Base-by-base conservation (phyloP, 2,329 filamentous ascomycete species). In the Aspergillus udagawae region DNA sequence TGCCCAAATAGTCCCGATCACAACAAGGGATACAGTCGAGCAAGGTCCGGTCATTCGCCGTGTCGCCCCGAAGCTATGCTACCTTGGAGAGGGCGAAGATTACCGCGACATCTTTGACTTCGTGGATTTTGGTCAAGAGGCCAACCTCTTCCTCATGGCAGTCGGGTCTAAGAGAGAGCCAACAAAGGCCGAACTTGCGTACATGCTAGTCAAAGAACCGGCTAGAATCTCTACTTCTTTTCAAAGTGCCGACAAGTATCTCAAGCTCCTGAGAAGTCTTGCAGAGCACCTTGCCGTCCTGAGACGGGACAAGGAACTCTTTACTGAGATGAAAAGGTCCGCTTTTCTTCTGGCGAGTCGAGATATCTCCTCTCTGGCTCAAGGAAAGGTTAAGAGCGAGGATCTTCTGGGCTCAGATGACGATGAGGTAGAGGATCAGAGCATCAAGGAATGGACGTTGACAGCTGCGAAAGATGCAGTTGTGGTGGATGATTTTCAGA, bases 51-150 rank as follows among this genome's bases (percentile, higher is more conserved):
- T 66, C 49, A 65, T 83, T 49, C 77, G 80, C 63, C 82, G 86
- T 64, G 80, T 92, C 48, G 81, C 84, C 17, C 93, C 94, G 4
- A 83, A 82, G 49, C 81, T 86, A 44, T 92, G 89, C 61, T 99
- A 96, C 71, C 80, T 99, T 2, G 94, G 94, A 8, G 80, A 83
- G 35, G 80, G 82, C 53, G 78, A 84, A 55, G 82, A 87, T 63
- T 99, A 95, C 67, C 89, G 86, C 10, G 90, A 96, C 32, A 95
- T 99, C 32, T 96, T 99, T 64, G 92, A 97, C 70, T 99, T 97
- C 73, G 92, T 97, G 14, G 90, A 97, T 70, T 99, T 97, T 76
- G 92, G 93, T 0, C 78, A 82, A 35, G 87, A 93, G 69, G 93
- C 91, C 2, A 97, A 97, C 67, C 81, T 89, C 0, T 99, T 99